A percentile compares a stretch with the other conserved stretches of the same genome.
Conservation (phyloP, 1,284 basidiomycete genomes). For the Naganishia albida region DNA sequence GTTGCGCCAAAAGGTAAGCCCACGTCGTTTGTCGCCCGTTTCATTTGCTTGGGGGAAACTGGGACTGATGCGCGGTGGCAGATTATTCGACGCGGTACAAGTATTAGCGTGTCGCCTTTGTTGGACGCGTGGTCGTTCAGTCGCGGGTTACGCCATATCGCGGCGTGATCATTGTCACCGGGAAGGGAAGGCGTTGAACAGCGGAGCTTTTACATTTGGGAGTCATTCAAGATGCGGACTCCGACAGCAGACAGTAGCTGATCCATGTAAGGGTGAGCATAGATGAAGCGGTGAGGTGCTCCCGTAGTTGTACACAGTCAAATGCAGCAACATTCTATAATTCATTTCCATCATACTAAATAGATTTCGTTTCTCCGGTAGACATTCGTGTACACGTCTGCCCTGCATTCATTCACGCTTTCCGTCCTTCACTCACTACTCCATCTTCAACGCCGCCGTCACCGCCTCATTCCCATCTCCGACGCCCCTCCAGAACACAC, state of each 20-base stretch:
- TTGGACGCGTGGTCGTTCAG: not conserved
- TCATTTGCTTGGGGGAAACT: too few relatives aligned
- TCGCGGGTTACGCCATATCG: too few relatives aligned
- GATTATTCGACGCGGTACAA: slow-evolving; percentile 56
- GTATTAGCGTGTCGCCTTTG: slow-evolving; percentile 41
- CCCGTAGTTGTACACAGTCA: too few relatives aligned
- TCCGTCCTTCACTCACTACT: slow-evolving; percentile 9
- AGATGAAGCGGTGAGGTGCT: not conserved
- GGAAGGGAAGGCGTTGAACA: too few relatives aligned
- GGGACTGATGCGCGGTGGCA: slow-evolving; percentile 31
- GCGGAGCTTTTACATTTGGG: too few relatives aligned
- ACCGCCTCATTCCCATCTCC: slow-evolving; percentile 34
- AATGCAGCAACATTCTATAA: slow-evolving; percentile 6
- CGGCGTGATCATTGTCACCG: too few relatives aligned
- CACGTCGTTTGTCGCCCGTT: not conserved
- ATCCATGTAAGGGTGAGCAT: too few relatives aligned
- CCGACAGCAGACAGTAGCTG: too few relatives aligned
- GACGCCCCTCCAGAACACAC: slow-evolving; percentile 33
- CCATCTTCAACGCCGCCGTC: slow-evolving; percentile 32
- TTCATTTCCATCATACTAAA: not conserved
- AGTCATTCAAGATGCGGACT: too few relatives aligned
- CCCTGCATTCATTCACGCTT: not conserved
- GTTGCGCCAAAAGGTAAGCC: slow-evolving; percentile 87
- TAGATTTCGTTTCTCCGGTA: slow-evolving; percentile 1
- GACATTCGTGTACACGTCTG: not conserved